Evolutionary conservation across 306 rosid species (phyloP), one percentile per base, ranked within the genome.

Genomic region (Ammopiptanthus mongolicus): DNA sequence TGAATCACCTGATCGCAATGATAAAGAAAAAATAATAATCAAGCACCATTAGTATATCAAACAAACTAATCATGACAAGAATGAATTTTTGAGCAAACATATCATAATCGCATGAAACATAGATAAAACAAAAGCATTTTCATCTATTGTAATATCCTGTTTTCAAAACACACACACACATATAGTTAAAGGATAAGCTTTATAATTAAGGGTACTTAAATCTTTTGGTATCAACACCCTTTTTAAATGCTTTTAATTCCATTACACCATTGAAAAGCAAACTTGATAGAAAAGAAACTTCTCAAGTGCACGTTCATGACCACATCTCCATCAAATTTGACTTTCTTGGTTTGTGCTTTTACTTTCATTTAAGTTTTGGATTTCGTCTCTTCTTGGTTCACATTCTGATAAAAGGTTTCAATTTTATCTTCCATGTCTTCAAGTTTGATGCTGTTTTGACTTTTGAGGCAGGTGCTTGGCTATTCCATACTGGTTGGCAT

Each of bases 31-130:
- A 58, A 52, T 0, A 34, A 53, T 50, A 51, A 42, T 33, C 4
- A 46, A 34, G 39, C 73, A 74, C 37, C 34, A 56, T 8, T 37
- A 18, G 39, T 11, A 47, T 74, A 74, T 42, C 19, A 39, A 65
- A 75, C 34, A n/a, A 69, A 41, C n/a, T 17, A 47, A 78, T 63
- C 53, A 75, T 53, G 57, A 69, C 65, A 78, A 33, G 69, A 59
- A 50, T 25, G 39, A 58, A 58, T 13, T 60, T 36, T 73, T 70
- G 34, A 66, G 33, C 34, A 23, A 50, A 19, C 17, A 46, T 21
- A 60, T 73, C 62, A 60, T 39, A 59, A 74, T 53, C 19, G 37
- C 55, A n/a, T 18, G 34, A 17, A 34, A 19, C 3, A 52, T 22
- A 6, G 37, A 58, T 23, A 47, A 23, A 15, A 8, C 12, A 25